phyloP scores from a whole-genome alignment of 305 asterid genomes.

The Galium porrigens region DNA sequence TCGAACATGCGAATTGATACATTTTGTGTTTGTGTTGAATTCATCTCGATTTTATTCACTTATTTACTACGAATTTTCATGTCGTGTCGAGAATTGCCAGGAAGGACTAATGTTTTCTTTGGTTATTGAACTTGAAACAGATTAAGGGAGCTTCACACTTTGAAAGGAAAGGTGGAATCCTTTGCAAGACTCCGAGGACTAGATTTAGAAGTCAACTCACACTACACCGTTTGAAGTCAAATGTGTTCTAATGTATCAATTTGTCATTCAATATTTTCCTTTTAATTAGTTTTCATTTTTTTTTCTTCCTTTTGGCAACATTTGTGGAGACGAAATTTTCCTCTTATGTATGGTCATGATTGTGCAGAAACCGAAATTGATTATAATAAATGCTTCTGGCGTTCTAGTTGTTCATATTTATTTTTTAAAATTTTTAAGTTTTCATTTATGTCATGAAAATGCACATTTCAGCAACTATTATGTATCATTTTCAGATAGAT shows the following conservation, averaged over 20 bases:
- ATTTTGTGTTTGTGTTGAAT: too few relatives aligned
- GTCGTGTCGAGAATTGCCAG: background rate
- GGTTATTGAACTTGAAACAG: conserved; percentile 18
- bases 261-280: background rate
- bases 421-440: too few relatives aligned
- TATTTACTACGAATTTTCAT: too few relatives aligned
- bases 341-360: background rate
- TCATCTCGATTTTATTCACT: background rate
- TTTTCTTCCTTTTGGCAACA: background rate
- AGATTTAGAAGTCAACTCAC: conserved; percentile 34
- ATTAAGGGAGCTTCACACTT: conserved; percentile 42
- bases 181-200: conserved; percentile 38
- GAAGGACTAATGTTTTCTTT: background rate
- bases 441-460: too few relatives aligned
- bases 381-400: background rate
- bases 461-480: too few relatives aligned
- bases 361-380: conserved; percentile 3
- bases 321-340: background rate
- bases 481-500: too few relatives aligned
- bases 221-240: conserved; percentile 28
- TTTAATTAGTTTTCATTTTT: background rate
- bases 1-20: too few relatives aligned
- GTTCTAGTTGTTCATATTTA: background rate
- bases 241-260: background rate
- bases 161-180: conserved; percentile 45